These are phyloP conservation scores for Leccinum ochraceum DNA, from an alignment of 768 basidiomycete species.

Conservation along the genomic window DNA sequence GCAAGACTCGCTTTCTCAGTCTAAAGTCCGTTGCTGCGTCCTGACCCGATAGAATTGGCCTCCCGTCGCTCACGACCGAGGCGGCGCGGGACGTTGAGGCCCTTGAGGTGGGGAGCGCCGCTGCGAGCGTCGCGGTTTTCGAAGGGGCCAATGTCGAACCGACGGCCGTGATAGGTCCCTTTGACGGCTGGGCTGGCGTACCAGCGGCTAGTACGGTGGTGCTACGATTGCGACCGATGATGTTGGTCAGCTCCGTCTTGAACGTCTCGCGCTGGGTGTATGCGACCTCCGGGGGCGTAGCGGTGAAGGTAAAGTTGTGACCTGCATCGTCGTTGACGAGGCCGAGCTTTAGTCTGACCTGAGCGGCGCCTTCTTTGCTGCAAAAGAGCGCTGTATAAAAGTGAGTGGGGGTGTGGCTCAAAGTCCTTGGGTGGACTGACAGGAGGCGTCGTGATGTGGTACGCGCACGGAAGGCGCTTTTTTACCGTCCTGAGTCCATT, in stretches of 20 bases:
- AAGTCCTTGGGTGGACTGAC: slow-evolving; percentile 37
- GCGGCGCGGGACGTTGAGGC: slow-evolving; percentile 59
- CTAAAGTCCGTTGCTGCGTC: slow-evolving; percentile 70
- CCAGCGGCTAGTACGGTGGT: slow-evolving; percentile 23
- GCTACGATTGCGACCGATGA: slow-evolving; percentile 73
- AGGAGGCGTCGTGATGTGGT: slow-evolving; percentile 56
- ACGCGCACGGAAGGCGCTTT: slow-evolving; percentile 64
- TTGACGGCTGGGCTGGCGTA: slow-evolving; percentile 24
- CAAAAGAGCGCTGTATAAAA: slow-evolving; percentile 68
- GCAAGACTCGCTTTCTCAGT: slow-evolving; percentile 75
- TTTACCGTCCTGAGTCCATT: slow-evolving; percentile 80
- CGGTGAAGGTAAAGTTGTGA: slow-evolving; percentile 81
- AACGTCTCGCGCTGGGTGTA: slow-evolving; percentile 76
- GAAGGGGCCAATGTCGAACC: slow-evolving; percentile 15
- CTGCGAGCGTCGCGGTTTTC: slow-evolving; percentile 36
- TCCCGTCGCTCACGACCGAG: slow-evolving; percentile 57
- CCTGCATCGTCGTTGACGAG: slow-evolving; percentile 68
- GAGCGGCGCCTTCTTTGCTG: slow-evolving; percentile 79
- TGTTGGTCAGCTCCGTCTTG: slow-evolving; percentile 74
- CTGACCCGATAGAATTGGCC: slow-evolving; percentile 55
- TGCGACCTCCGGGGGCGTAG: slow-evolving; percentile 58
- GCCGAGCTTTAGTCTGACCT: slow-evolving; percentile 76
- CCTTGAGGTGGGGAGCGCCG: slow-evolving; percentile 33
- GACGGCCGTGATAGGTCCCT: slow-evolving; percentile 25
- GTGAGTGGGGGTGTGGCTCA: slow-evolving; percentile 6